Evolutionary conservation across 1,284 basidiomycete genomes (phyloP).

Genomic region (Acaromyces ingoldii): DNA sequence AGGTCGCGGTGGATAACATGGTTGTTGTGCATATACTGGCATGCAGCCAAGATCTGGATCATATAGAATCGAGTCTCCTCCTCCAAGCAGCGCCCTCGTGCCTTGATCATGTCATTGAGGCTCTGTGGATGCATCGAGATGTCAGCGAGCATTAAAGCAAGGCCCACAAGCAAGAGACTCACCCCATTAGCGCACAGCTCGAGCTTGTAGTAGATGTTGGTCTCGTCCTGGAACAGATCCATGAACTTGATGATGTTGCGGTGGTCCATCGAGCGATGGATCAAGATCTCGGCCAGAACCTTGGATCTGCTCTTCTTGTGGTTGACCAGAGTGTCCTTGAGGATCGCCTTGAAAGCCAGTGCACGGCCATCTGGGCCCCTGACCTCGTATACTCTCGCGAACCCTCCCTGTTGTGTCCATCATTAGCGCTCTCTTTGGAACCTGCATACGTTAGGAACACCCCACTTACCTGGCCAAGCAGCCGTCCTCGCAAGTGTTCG

Average conservation of each 20-base stretch:
- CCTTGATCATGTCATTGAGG: slow-evolving; percentile 82
- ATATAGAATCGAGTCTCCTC: slow-evolving; percentile 88
- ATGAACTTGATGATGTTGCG: slow-evolving; percentile 88
- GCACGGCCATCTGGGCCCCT: slow-evolving; percentile 39
- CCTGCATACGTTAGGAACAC: background rate
- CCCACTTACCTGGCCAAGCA: slow-evolving; percentile 5
- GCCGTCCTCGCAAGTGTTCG: background rate
- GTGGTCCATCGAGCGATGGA: slow-evolving; percentile 84
- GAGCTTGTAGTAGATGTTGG: slow-evolving; percentile 94
- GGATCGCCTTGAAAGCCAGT: slow-evolving; percentile 54
- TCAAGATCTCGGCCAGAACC: slow-evolving; percentile 91
- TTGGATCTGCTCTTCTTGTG: slow-evolving; percentile 54
- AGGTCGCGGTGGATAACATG: slow-evolving; percentile 63
- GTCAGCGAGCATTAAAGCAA: background rate
- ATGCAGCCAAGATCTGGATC: slow-evolving; percentile 89
- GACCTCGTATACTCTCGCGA: slow-evolving; percentile 49
- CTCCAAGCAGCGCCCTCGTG: slow-evolving; percentile 81
- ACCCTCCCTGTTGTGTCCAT: slow-evolving; percentile 51
- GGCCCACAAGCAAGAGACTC: slow-evolving; percentile 24
- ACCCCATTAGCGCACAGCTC: slow-evolving; percentile 84
- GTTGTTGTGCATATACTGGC: slow-evolving; percentile 91
- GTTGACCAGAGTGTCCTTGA: slow-evolving; percentile 51
- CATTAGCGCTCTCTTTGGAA: background rate
- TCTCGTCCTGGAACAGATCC: slow-evolving; percentile 91
- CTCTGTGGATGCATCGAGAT: slow-evolving; percentile 55